A percentile compares a stretch with the other conserved stretches of the same genome.
Conservation (phyloP, 345 rosid genomes). For the Streptanthus diversifolius region DNA sequence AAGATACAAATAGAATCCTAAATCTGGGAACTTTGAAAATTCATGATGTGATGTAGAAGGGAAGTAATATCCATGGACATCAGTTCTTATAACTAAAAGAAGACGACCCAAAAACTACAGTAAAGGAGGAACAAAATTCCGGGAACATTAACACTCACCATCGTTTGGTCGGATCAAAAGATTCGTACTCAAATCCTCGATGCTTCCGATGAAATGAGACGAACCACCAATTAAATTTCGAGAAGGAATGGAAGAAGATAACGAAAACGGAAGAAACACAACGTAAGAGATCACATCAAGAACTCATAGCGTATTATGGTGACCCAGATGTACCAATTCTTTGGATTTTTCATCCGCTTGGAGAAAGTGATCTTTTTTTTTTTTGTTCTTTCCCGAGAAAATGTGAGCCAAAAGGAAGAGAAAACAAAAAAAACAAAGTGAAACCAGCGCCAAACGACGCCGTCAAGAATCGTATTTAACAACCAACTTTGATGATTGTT, state of each 20-base stretch:
- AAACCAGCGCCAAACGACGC: constrained; percentile 9
- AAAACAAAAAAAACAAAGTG: not conserved
- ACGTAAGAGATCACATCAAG: not conserved
- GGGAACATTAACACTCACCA: not conserved
- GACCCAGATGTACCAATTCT: constrained; percentile 17
- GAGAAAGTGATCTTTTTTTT: not conserved
- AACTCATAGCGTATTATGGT: constrained; percentile 6
- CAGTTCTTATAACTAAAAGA: not conserved
- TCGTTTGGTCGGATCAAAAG: constrained; percentile 1
- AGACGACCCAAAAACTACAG: not conserved
- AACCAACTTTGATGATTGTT: too few species aligned
- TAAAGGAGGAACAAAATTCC: not conserved
- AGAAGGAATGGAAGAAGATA: not conserved
- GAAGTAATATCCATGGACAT: not conserved
- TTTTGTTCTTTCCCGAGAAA: not conserved
- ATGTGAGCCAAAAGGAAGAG: not conserved
- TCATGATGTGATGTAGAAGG: not conserved
- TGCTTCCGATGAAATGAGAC: not conserved
- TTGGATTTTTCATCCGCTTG: constrained; percentile 21
- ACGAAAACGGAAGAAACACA: not conserved
- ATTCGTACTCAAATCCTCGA: not conserved
- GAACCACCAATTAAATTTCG: not conserved
- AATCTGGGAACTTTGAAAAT: not conserved
- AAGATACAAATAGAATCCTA: not conserved
- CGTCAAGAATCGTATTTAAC: not conserved